phyloP scores from a whole-genome alignment of 1,284 basidiomycete species.

The Xerocomus amazonicus region DNA sequence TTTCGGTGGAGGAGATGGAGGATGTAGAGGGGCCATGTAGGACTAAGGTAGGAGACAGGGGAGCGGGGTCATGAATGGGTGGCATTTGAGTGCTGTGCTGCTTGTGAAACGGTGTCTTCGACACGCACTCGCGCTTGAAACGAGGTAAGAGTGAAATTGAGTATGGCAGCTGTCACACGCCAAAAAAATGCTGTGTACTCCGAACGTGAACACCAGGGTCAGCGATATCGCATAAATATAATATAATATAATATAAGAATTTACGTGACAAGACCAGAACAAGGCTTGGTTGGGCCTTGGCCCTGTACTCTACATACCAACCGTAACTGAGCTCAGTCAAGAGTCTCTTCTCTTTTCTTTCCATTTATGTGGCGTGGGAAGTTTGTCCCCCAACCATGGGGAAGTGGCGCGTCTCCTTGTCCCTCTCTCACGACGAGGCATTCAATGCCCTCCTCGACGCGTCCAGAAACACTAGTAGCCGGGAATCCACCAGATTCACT shows the following conservation, averaged over 20 bases:
- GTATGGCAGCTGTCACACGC: too few relatives aligned
- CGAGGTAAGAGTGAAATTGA: not conserved
- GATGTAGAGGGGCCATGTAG: not conserved
- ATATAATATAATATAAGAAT: too few relatives aligned
- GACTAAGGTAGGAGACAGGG: not conserved
- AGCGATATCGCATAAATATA: too few relatives aligned
- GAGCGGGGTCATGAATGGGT: not conserved
- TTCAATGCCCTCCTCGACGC: constrained; percentile 26
- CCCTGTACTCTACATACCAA: too few relatives aligned
- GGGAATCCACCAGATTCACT: constrained; percentile 1
- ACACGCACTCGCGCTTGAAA: constrained; percentile 1
- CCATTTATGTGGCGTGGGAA: constrained; percentile 27
- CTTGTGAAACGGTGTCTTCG: not conserved
- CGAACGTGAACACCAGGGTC: too few relatives aligned
- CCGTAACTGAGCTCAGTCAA: too few relatives aligned
- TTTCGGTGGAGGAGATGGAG: not conserved
- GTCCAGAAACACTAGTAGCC: constrained; percentile 17
- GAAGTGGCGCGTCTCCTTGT: constrained; percentile 1
- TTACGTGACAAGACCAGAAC: too few relatives aligned
- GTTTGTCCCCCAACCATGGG: not conserved
- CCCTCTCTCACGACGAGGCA: not conserved
- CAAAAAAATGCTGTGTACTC: too few relatives aligned
- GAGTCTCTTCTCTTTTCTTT: not conserved
- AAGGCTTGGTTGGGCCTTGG: too few relatives aligned
- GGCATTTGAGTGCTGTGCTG: not conserved